A percentile compares a stretch with the other conserved stretches of the same genome.
Evolutionary conservation across 257 asterid species (phyloP).

Genomic region (Scutellaria galericulata): DNA sequence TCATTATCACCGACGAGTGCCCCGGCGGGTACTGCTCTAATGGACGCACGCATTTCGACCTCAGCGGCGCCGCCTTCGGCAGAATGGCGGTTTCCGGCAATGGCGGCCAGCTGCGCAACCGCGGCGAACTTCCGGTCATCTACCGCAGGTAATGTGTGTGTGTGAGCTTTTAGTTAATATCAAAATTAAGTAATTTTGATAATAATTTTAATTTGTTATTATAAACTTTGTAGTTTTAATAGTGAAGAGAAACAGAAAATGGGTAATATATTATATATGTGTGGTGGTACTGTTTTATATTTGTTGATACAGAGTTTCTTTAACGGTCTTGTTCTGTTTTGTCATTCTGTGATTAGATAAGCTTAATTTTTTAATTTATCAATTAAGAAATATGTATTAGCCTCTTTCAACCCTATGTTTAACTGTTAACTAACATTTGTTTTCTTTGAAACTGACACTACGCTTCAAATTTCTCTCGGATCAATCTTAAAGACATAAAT

Average conservation of each 20-base stretch:
- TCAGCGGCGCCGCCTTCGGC: conserved; percentile 96
- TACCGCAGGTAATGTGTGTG: conserved; percentile 66
- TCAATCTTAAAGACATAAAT: no score
- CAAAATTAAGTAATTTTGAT: no score
- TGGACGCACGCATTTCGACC: conserved; percentile 76
- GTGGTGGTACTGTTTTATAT: not conserved
- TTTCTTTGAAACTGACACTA: conserved; percentile 19
- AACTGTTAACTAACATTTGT: conserved; percentile 35
- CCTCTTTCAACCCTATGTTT: not conserved
- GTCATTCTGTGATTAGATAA: conserved; percentile 41
- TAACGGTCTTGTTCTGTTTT: conserved; percentile 64
- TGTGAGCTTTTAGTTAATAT: not conserved
- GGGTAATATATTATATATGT: no score
- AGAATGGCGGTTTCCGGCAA: conserved; percentile 83
- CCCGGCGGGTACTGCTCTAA: conserved; percentile 86
- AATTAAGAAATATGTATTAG: not conserved
- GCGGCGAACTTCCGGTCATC: conserved; percentile 74
- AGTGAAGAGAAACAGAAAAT: no score
- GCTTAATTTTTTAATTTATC: conserved; percentile 1
- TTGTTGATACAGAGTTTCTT: not conserved
- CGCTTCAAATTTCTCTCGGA: not conserved
- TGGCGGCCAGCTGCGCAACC: conserved; percentile 80
- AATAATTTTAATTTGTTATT: no score
- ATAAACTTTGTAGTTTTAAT: no score
- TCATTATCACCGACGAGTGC: conserved; percentile 90